phyloP scores from a whole-genome alignment of 805 yeast species.

The Yamadazyma philogaea region DNA sequence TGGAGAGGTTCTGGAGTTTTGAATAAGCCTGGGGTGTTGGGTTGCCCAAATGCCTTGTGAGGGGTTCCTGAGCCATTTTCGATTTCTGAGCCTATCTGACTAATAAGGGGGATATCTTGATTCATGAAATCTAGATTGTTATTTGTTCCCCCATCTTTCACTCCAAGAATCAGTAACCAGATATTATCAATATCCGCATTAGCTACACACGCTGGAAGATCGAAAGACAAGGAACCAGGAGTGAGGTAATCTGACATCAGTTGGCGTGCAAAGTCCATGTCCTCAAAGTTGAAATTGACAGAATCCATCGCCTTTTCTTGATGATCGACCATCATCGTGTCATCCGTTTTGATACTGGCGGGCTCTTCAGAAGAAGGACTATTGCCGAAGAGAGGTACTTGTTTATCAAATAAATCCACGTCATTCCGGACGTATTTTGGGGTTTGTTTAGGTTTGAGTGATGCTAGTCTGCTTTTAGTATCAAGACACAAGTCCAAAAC shows the following conservation, averaged over 20 bases:
- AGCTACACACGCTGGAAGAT: background rate
- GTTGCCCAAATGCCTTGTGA: background rate
- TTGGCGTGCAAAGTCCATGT: background rate
- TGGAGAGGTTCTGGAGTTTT: background rate
- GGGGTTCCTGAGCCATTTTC: background rate
- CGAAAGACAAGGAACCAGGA: background rate
- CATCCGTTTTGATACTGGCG: too few species aligned
- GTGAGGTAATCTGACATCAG: background rate
- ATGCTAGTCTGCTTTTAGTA: conserved; percentile 2
- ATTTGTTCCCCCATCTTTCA: background rate
- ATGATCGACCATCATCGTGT: background rate
- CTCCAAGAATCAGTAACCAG: conserved; percentile 9
- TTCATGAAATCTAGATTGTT: background rate
- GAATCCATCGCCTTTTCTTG: background rate
- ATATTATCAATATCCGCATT: conserved; percentile 4
- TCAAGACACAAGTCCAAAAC: conserved; percentile 9
- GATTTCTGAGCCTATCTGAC: background rate
- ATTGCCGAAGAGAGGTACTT: background rate
- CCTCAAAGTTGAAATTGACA: background rate
- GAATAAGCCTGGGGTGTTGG: background rate
- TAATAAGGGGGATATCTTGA: background rate
- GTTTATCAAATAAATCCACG: background rate
- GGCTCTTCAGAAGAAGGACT: background rate
- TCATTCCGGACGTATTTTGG: background rate
- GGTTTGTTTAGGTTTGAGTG: background rate